phyloP scores from a whole-genome alignment of 106 monocot species.

The Cymbidium sinense region DNA sequence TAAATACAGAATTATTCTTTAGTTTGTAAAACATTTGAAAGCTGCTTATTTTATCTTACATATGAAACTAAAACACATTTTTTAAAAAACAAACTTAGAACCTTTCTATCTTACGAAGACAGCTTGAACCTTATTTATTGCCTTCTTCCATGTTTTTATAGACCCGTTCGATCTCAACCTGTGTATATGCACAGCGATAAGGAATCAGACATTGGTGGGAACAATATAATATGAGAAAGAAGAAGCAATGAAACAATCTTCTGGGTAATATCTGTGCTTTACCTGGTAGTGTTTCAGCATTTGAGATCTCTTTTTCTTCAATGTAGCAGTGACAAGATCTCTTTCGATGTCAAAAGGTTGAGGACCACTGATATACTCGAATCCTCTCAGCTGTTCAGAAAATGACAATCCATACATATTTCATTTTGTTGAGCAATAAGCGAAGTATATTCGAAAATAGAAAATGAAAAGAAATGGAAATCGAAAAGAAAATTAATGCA shows the following conservation, averaged over 20 bases:
- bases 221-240: neutral
- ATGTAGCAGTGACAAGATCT: constrained; percentile 73
- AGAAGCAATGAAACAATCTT: neutral
- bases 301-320: constrained; percentile 81
- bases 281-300: constrained; percentile 86
- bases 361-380: constrained; percentile 73
- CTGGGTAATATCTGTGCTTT: neutral
- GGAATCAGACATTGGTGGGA: neutral
- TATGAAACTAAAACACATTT: neutral
- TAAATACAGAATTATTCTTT: neutral
- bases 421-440: too few relatives aligned
- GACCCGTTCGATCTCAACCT: constrained; percentile 18
- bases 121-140: constrained; percentile 7
- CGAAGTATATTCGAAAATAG: too few relatives aligned
- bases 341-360: constrained; percentile 74
- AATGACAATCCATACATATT: neutral
- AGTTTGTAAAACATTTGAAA: neutral
- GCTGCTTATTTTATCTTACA: neutral
- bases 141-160: constrained; percentile 17
- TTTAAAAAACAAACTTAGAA: neutral
- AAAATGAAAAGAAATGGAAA: too few relatives aligned
- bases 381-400: constrained; percentile 59
- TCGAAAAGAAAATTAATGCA: too few relatives aligned
- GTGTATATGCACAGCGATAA: neutral
- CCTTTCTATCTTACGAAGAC: neutral